Conservation (phyloP, 495 filamentous ascomycete genomes). For the Penicillium crystallinum region DNA sequence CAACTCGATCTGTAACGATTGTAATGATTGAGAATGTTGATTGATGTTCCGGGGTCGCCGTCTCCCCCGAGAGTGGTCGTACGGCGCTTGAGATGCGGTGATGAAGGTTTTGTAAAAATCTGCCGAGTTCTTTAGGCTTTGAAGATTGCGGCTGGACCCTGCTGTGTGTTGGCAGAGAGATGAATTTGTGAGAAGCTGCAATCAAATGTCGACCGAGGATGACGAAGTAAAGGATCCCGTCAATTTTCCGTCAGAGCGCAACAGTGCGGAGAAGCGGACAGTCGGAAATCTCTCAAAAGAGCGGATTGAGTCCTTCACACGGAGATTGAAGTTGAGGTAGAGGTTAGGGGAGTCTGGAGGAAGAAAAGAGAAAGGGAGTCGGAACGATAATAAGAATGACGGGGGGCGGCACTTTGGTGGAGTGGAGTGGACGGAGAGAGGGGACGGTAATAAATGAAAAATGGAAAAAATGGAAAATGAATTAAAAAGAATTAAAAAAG, state of each 20-base stretch:
- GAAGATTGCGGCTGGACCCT: slow-evolving; percentile 15
- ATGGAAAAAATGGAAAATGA: slow-evolving; percentile 5
- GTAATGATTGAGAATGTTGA: not conserved
- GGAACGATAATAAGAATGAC: slow-evolving; percentile 33
- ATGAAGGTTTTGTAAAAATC: slow-evolving; percentile 21
- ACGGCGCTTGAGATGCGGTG: slow-evolving; percentile 38
- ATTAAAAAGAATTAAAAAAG: not conserved
- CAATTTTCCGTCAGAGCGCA: slow-evolving; percentile 19
- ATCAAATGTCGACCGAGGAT: slow-evolving; percentile 15
- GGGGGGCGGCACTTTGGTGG: slow-evolving; percentile 25
- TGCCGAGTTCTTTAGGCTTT: slow-evolving; percentile 4
- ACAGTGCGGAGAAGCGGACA: slow-evolving; percentile 18
- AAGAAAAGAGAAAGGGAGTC: slow-evolving; percentile 14
- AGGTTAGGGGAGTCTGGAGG: not conserved
- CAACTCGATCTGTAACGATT: slow-evolving; percentile 8
- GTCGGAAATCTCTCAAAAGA: slow-evolving; percentile 7
- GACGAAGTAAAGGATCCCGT: slow-evolving; percentile 10
- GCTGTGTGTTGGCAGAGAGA: slow-evolving; percentile 17
- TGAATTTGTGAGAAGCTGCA: slow-evolving; percentile 11
- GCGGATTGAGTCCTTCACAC: slow-evolving; percentile 17
- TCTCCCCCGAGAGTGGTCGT: slow-evolving; percentile 49
- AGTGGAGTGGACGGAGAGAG: slow-evolving; percentile 25
- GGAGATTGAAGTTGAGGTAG: not conserved
- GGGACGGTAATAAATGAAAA: slow-evolving; percentile 15
- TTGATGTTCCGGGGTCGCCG: slow-evolving; percentile 47